A percentile compares a stretch with the other conserved stretches of the same genome.
These are phyloP conservation scores for Pichia sp. DNA, from an alignment of 1,139 yeast genomes.

Conservation along the genomic window DNA sequence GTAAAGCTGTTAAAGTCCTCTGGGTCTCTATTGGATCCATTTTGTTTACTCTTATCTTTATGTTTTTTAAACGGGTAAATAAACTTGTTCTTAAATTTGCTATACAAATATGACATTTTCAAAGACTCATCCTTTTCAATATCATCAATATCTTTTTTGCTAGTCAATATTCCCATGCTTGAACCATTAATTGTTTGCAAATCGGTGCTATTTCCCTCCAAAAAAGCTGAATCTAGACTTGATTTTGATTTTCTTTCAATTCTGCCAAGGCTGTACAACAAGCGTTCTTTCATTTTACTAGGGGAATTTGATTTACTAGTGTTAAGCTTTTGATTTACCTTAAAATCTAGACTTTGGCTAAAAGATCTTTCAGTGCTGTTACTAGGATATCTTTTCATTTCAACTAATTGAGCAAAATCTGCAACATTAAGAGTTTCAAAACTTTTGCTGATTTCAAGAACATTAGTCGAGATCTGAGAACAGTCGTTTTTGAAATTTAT, in stretches of 20 bases:
- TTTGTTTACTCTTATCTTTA: background rate
- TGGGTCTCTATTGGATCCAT: background rate
- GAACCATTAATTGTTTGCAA: too few relatives aligned
- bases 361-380: background rate
- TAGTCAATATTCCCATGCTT: too few relatives aligned
- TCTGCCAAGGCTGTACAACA: too few relatives aligned
- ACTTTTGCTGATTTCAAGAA: background rate
- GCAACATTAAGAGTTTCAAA: background rate
- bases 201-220: too few relatives aligned
- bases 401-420: background rate
- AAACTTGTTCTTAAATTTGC: background rate
- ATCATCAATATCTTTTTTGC: background rate
- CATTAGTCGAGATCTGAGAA: constrained; percentile 1
- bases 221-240: too few relatives aligned
- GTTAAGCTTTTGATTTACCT: background rate
- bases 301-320: too few relatives aligned
- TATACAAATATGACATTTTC: background rate
- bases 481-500: background rate
- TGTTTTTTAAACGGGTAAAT: background rate
- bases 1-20: too few relatives aligned
- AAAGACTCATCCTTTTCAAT: background rate
- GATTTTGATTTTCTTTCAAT: too few relatives aligned
- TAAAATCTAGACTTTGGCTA: too few relatives aligned
- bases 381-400: constrained; percentile 2
- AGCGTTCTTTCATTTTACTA: too few relatives aligned